Evolutionary conservation across 2,329 filamentous ascomycete genomes (phyloP).

Genomic region (Meredithiella fracta): DNA sequence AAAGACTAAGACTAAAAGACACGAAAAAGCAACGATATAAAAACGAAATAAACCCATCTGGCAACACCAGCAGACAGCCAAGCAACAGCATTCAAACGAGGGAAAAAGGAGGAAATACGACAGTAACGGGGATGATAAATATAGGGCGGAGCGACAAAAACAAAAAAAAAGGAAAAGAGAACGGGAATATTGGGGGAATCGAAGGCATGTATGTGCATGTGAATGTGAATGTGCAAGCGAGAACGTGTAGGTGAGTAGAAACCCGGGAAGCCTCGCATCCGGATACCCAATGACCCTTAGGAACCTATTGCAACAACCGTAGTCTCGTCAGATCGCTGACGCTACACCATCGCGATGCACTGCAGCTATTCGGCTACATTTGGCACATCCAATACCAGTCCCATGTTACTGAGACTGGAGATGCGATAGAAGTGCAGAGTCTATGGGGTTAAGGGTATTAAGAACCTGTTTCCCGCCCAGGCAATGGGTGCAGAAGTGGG

Average conservation of each 20-base stretch:
- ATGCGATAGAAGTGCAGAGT: neutral
- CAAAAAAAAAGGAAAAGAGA: too few species aligned
- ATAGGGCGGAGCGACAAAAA: too few species aligned
- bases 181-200: conserved; percentile 16
- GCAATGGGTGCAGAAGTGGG: neutral
- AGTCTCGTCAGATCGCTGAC: neutral
- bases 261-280: too few species aligned
- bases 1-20: conserved; percentile 11
- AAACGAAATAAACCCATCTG: neutral
- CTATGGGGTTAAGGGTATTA: neutral
- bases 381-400: neutral
- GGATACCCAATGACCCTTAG: too few species aligned
- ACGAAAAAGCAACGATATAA: conserved; percentile 12
- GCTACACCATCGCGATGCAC: neutral
- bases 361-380: neutral
- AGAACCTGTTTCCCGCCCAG: neutral
- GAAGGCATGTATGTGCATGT: conserved; percentile 12
- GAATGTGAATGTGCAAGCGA: too few species aligned
- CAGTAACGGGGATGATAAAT: conserved; percentile 13
- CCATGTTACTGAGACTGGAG: neutral
- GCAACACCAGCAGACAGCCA: too few species aligned
- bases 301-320: too few species aligned
- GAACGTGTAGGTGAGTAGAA: too few species aligned
- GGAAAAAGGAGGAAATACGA: conserved; percentile 4
- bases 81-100: neutral